Conservation (phyloP, 305 asterid species). For the Ilex paraguariensis region DNA sequence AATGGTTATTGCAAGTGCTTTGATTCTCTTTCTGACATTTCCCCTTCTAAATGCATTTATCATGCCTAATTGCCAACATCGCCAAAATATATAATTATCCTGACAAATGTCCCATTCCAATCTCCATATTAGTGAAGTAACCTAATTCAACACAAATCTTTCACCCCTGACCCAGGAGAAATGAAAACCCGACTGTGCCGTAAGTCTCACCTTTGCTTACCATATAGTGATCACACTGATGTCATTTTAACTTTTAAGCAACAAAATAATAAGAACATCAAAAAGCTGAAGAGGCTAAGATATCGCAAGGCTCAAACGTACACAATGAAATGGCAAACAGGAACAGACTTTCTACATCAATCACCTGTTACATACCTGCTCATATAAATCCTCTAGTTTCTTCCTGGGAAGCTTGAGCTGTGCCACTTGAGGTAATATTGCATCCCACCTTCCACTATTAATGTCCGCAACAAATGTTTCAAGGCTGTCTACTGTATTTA, state of each 20-base stretch:
- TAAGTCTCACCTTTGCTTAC: neutral
- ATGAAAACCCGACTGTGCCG: too few relatives aligned
- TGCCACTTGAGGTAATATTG: constrained; percentile 92
- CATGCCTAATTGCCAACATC: too few relatives aligned
- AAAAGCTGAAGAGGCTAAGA: neutral
- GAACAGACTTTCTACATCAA: constrained; percentile 5
- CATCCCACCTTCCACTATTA: constrained; percentile 99
- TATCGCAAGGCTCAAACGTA: neutral
- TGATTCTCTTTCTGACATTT: too few relatives aligned
- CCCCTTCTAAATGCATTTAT: too few relatives aligned
- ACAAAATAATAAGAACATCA: too few relatives aligned
- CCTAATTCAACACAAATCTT: too few relatives aligned
- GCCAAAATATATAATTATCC: too few relatives aligned
- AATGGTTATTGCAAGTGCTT: too few relatives aligned
- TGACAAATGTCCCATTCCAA: too few relatives aligned
- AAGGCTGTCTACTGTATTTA: constrained; percentile 91
- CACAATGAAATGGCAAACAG: constrained; percentile 9
- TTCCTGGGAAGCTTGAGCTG: constrained; percentile 94
- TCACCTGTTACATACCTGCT: constrained; percentile 54
- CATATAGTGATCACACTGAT: neutral
- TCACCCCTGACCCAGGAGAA: too few relatives aligned
- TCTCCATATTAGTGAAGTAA: too few relatives aligned
- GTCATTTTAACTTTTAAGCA: too few relatives aligned
- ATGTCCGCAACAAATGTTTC: constrained; percentile 92
- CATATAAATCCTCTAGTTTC: constrained; percentile 89